phyloP scores from a whole-genome alignment of 306 rosid species.

The Acacia acuminata region DNA sequence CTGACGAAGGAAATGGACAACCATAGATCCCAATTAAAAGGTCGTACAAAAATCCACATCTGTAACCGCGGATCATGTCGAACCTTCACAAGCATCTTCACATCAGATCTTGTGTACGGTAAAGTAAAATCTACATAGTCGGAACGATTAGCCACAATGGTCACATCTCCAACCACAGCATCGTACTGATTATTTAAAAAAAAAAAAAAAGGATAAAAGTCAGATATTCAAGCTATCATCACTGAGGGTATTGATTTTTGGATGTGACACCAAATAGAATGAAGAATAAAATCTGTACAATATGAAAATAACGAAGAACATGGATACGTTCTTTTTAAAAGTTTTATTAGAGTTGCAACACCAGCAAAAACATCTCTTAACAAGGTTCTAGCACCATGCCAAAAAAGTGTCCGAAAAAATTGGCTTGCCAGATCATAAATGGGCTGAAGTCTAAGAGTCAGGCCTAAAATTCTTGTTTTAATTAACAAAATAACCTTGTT shows the following conservation, averaged over 20 bases:
- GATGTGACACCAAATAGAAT: neutral
- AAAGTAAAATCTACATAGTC: conserved; percentile 25
- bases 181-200: neutral
- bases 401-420: too few relatives aligned
- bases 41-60: conserved; percentile 29
- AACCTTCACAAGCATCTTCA: neutral
- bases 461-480: too few relatives aligned
- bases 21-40: conserved; percentile 33
- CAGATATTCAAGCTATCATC: neutral
- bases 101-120: conserved; percentile 4
- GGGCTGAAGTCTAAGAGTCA: too few relatives aligned
- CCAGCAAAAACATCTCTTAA: too few relatives aligned
- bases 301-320: neutral
- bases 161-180: conserved; percentile 22
- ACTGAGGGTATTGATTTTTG: neutral
- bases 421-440: too few relatives aligned
- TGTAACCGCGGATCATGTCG: neutral
- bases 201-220: neutral
- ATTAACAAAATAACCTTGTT: too few relatives aligned
- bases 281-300: neutral
- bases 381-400: too few relatives aligned
- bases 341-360: neutral
- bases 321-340: neutral
- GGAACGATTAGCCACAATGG: conserved; percentile 6
- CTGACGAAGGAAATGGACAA: neutral